Evolutionary conservation across 2,329 filamentous ascomycete genomes (phyloP), one percentile per base, ranked within the genome.

Genomic region (Diplocarpon mali): DNA sequence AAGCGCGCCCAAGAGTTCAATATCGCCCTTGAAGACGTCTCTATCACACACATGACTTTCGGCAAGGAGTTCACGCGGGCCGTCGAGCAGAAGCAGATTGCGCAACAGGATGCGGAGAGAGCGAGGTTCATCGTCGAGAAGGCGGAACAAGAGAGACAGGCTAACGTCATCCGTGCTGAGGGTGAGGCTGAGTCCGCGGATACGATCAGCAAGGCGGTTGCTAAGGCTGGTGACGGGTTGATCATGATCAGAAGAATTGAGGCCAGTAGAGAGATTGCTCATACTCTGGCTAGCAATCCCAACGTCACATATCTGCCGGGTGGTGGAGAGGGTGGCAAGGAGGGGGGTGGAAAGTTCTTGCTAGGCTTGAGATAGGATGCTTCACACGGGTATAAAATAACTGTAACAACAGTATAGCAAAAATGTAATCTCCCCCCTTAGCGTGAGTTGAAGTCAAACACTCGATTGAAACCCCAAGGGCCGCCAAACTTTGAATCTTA

Each of bases 21-120:
- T 75, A 98, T 98, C 63, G 87, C 88, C 24, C 85, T 98, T 43
- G 92, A 98, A 69, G 92, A 98, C 63, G 92, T 98, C 49, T 94
- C 87, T 63, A 98, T 98, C 68, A 98, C 92, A 50, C 92, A 98
- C 76, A 98, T 98, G 92, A 98, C 92, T 42, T 98, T 98, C 65
- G 92, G 92, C 58, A 90, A 90, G 67, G 92, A 98, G 69, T 98
- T 98, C 75, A 98, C 92, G 50, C 85, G 86, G 67, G 92, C 92
- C 54, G 92, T 98, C 60, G 92, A 98, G 72, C 92, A 98, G 78
- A 98, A 98, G 80, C 92, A 98, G 75, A 98, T 98, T 66, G 92
- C 92, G 45, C 92, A 98, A 71, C 92, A 98, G 69, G 92, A 98
- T 64, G 92, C 92, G 53, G 92, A 98, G 75, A 79, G 92, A 54